Base-by-base conservation (phyloP, 768 basidiomycete species). In the Russula dissimulans region DNA sequence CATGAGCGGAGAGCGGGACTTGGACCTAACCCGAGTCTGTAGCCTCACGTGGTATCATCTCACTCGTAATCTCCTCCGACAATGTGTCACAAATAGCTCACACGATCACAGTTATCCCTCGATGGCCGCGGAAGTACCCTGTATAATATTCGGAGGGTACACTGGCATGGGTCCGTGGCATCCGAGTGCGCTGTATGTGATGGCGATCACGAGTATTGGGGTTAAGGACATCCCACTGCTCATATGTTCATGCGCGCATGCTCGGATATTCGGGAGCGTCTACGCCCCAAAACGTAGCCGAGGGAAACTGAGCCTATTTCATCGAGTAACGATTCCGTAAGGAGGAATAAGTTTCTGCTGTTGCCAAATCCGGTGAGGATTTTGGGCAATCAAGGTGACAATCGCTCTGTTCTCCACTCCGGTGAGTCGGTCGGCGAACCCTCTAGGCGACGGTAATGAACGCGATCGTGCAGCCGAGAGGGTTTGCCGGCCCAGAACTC, bases 401-500 rank as follows among this genome's bases (percentile, higher is more conserved):
- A 76, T 56, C 91, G 76, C 54, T 93, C 85, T 54, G 93, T 82
- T 69, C 76, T 83, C 94, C 94, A 97, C 64, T 71, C 71, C 12
- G 81, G 76, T 26, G 75, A 69, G 46, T 79, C 80, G 12, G 80
- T 78, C 0, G 76, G 63, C 15, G 78, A 74, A 39, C 73, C 77
- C 51, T 77, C 75, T 18, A 73, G 69, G n/a, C 82, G 83, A 52
- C 81, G 74, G 71, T 92, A 93, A 29, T 82, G 83, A 61, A 95
- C 82, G 46, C 95, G 85, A 71, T 97, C 94, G 66, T 97, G 95
- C 52, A 97, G 76, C 42, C 95, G 81, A 29, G 91, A 95, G n/a
- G 91, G 91, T 67, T 93, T 89, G 34, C 95, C 95, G n/a, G 82
- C 79, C 95, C 95, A 97, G 71, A 97, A 97, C 70, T 98, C 95